Evolutionary conservation across 345 rosid species (phyloP), one percentile per base, ranked within the genome.

Genomic region (Brassica nigra): DNA sequence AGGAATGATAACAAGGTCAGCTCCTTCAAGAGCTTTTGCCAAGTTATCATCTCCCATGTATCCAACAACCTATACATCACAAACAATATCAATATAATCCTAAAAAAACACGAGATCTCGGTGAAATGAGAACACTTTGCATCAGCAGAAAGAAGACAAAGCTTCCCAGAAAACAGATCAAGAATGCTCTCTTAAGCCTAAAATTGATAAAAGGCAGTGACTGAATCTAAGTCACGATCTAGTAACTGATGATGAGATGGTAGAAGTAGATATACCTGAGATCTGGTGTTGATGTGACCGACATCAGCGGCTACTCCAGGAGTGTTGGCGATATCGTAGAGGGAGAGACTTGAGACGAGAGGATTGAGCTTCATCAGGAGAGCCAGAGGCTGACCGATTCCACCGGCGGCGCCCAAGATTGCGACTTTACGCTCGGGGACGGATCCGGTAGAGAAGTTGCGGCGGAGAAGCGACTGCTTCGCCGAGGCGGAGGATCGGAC

Each of bases 281-380:
- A 84, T 86, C 90, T 83, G 79, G 89, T 82, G 81, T 91, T 90
- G 85, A 90, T 86, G 78, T 91, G 94, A 83, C 97, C 83, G 59
- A 90, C 89, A 63, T 91, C 97, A 44, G 92, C 94, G 0, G 91
- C 92, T 58, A 91, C 97, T 18, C 92, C 97, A 0, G 94, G 92
- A 4, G 92, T 90, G 82, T 86, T 87, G 54, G 91, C 88, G 67
- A 90, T 85, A 85, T 91, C 91, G 66, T 80, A 91, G 28, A 91
- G 97, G 61, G 92, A 65, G 54, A 91, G 91, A 5, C 18, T 74
- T 30, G 94, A 91, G 73, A 91, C 94, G 8, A 90, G 91, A 31
- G 94, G 92, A 58, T 91, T 91, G 6, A 90, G 91, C 76, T 90
- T 91, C 94, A 90, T 90, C 36, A 91, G 90, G 2, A 91, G 82